Base-by-base conservation (phyloP, 2,329 filamentous ascomycete species). In the Epichloe scottii region DNA sequence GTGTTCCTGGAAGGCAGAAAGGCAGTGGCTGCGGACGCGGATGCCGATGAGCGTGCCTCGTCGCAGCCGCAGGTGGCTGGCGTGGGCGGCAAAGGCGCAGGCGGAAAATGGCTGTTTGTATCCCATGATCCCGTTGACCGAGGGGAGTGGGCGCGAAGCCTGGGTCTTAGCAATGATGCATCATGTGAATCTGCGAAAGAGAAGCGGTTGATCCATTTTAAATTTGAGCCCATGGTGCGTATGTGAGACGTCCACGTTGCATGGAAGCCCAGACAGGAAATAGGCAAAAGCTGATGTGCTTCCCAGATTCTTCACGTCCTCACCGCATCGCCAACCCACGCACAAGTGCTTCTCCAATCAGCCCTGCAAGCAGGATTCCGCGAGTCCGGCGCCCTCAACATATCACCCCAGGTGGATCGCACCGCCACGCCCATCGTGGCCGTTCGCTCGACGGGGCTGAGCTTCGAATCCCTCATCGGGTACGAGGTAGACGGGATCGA, bases 211-310 rank as follows among this genome's bases (percentile, higher is more conserved):
- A 75, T 95, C 48, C 88, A 91, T 66, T 87, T 95, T 69, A 93
- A 95, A 67, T 96, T 94, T 62, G 90, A 96, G 65, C 89, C 90
- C 4, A 89, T 96, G 89, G 90, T 95, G 76, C 63, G 81, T 63
- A 43, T n/a, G n/a, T n/a, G n/a, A n/a, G n/a, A n/a, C n/a, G 26
- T 26, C 26, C 26, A 3, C 26, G 8, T 30, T 30, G 26, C 26
- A 30, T 3, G 26, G 26, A 10, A 30, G 26, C 10, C 7, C 26
- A 30, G 89, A 95, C 65, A 88, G 89, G 5, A 89, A 95, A 89
- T 89, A 95, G 75, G 63, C 80, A 63, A 59, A 42, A 19, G n/a
- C 43, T 47, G 8, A 51, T n/a, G 26, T 15, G 6, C 21, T 37
- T 21, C 54, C 54, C 57, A 95, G 90, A 95, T 96, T 58, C 78